Percentiles rank a stretch among this genome's conserved stretches.
Conservation (phyloP, 768 basidiomycete species). For the Dictyophora rubrovolvata region DNA sequence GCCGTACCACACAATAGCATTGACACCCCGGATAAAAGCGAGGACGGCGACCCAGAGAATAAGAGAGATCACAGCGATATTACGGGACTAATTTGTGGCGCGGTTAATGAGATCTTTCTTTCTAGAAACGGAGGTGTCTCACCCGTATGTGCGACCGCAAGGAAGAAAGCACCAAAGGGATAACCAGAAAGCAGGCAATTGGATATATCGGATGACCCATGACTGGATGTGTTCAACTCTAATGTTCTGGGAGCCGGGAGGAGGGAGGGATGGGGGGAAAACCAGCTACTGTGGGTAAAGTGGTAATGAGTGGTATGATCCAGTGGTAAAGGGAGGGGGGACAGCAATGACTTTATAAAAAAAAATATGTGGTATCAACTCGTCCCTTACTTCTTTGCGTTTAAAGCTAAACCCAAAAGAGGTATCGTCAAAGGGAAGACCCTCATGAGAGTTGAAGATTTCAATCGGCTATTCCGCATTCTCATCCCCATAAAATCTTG, state of each 20-base stretch:
- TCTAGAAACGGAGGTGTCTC: background rate
- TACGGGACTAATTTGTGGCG: conserved; percentile 29
- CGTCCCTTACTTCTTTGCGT: background rate
- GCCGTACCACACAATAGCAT: conserved; percentile 51
- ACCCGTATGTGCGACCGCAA: background rate
- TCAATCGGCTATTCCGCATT: background rate
- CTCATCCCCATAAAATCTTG: too few relatives aligned
- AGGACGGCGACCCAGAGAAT: conserved; percentile 40
- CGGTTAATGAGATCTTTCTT: background rate
- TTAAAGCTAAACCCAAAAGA: background rate
- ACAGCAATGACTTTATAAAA: background rate
- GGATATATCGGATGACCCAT: background rate
- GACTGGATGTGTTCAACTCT: background rate
- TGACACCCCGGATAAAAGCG: conserved; percentile 43
- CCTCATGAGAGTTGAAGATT: background rate
- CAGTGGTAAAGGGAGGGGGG: background rate
- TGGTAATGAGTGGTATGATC: background rate
- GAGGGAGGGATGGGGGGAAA: background rate
- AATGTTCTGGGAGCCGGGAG: background rate
- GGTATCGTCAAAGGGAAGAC: background rate
- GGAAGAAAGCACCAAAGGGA: background rate
- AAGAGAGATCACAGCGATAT: conserved; percentile 38
- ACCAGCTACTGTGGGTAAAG: background rate
- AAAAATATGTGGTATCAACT: background rate
- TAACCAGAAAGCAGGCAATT: background rate